phyloP scores from a whole-genome alignment of 179 eudicot species.

The Silene noctiflora region DNA sequence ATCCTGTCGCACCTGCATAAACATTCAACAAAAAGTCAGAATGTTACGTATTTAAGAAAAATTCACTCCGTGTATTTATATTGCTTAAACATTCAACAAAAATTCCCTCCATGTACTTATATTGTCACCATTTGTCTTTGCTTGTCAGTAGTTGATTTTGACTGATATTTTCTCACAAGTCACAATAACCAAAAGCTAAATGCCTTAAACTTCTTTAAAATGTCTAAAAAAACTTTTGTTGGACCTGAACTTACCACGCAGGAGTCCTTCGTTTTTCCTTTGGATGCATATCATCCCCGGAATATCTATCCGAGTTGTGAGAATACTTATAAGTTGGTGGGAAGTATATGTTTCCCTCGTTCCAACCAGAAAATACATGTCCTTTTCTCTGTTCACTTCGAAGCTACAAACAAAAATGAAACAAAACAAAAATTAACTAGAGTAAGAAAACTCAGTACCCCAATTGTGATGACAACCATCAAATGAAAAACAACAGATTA shows the following conservation, averaged over 20 bases:
- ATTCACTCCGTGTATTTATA: no score
- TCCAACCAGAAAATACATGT: conserved; percentile 77
- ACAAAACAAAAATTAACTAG: neutral
- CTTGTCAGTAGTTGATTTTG: no score
- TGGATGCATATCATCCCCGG: conserved; percentile 72
- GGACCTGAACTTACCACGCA: conserved; percentile 55
- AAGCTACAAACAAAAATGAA: conserved; percentile 40
- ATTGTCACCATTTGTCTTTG: no score
- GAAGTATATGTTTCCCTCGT: conserved; percentile 79
- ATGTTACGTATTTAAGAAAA: no score
- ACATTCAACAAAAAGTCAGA: conserved; percentile 12
- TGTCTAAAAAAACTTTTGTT: no score
- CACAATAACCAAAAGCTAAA: no score
- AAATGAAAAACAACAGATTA: neutral
- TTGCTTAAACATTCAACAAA: no score
- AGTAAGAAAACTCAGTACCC: neutral
- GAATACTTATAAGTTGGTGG: conserved; percentile 95
- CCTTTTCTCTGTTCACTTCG: conserved; percentile 70
- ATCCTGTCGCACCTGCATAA: conserved; percentile 83
- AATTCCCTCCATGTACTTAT: no score
- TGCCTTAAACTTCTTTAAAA: no score
- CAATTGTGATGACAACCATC: neutral
- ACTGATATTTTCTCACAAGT: no score
- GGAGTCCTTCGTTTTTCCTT: conserved; percentile 80
- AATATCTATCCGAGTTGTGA: conserved; percentile 79